Evolutionary conservation across 2,329 filamentous ascomycete genomes (phyloP), one percentile per base, ranked within the genome.

Genomic region (Talaromyces amestolkiae): DNA sequence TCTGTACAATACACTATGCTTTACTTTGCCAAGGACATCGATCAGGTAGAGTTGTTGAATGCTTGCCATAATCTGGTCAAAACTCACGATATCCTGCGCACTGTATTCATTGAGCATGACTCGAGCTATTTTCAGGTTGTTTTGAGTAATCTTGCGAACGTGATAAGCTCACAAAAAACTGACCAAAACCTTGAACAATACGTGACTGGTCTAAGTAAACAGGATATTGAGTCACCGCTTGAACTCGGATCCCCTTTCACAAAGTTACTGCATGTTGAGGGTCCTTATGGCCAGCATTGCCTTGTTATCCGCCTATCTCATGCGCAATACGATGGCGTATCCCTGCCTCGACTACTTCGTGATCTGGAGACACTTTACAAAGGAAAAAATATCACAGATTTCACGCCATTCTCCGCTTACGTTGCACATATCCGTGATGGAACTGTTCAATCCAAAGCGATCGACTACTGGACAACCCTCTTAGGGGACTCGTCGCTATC

Each of bases 281-380:
- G n/a, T 8, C 5, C 17, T 0, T 77, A 71, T 11, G 72, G 74
- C 17, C 66, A 76, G 3, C 72, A 75, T 1, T 79, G 78, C 33
- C 82, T 84, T 1, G 62, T 72, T 37, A 80, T 89, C 72, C 83
- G 87, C 63, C 82, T 90, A 58, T 89, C 87, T 0, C 87, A 90
- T 71, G 84, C 87, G 0, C 87, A 88, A 68, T 89, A 90, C 72
- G 87, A 90, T 67, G 87, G 87, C 68, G 85, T 89, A 31, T 89
- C 85, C 66, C 81, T 89, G 2, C 86, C 86, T 0, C 74, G 81
- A 3, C 77, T 89, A 7, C 82, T 89, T 43, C 80, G 80, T 31
- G 85, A 89, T 71, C 80, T 89, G 9, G 83, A 83, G 0, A 79
- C 80, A 0, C 73, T 89, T 11, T 87, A 83, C 64, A 63, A 70